A percentile compares a stretch with the other conserved stretches of the same genome.
phyloP scores from a whole-genome alignment of 2,329 filamentous ascomycete genomes.

The Aspergillus unguis region DNA sequence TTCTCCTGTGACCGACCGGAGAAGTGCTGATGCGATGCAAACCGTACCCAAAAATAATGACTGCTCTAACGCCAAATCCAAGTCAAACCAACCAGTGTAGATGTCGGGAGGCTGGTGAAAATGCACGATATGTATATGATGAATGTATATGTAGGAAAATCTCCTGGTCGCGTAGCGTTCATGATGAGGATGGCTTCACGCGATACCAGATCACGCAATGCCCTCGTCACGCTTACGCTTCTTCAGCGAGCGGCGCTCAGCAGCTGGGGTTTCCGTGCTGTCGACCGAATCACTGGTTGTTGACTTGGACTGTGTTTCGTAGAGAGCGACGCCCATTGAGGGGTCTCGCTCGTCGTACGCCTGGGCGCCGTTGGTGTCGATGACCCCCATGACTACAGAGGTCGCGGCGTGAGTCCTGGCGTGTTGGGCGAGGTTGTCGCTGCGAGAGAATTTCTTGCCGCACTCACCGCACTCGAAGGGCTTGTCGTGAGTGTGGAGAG shows the following conservation, averaged over 20 bases:
- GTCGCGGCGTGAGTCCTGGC: constrained; percentile 88
- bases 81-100: constrained; percentile 23
- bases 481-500: constrained; percentile 97
- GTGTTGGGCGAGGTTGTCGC: constrained; percentile 95
- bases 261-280: constrained; percentile 29
- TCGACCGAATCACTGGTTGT: constrained; percentile 45
- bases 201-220: constrained; percentile 50
- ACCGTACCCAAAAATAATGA: constrained; percentile 22
- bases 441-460: constrained; percentile 98
- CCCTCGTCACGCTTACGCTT: constrained; percentile 69
- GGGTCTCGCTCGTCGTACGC: constrained; percentile 57
- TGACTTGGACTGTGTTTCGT: constrained; percentile 67
- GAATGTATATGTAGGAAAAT: constrained; percentile 31
- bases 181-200: constrained; percentile 31
- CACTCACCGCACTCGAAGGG: constrained; percentile 97
- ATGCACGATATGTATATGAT: constrained; percentile 18
- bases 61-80: constrained; percentile 33
- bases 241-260: constrained; percentile 58
- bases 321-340: constrained; percentile 69
- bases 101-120: constrained; percentile 21
- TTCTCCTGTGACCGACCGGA: constrained; percentile 8
- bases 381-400: constrained; percentile 84
- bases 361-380: constrained; percentile 61
- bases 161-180: constrained; percentile 42
- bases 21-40: constrained; percentile 6